Base-by-base conservation (phyloP, 495 filamentous ascomycete species). In the Podospora pseudoanserina region DNA sequence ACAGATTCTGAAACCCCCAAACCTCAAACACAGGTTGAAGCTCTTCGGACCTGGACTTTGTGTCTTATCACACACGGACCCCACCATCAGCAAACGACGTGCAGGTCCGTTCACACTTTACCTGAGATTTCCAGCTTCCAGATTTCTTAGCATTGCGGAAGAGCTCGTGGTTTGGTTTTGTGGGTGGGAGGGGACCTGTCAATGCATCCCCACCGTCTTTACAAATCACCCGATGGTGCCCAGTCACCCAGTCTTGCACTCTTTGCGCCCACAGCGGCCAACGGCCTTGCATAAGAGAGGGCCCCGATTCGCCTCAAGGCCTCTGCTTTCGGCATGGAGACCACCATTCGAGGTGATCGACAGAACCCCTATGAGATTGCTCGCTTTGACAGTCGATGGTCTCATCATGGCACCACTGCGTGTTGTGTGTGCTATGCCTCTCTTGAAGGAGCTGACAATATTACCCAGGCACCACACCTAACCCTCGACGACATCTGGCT, bases 1-100 rank as follows among this genome's bases (percentile, higher is more conserved):
- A 26, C n/a, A 49, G 57, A 49, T 39, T 67, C 60, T 67, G 69
- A 71, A 68, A 71, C 69, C 69, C 69, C 69, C 69, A 71, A 71
- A 53, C 13, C 63, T 65, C 57, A 67, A 58, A 67, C 30, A 28
- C 64, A 18, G 39, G 39, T 18, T 49, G 9, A 49, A 49, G 39
- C 39, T 49, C 39, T 49, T 49, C 2, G 39, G 39, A 49, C 39
- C 39, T 16, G 39, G 39, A 49, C 39, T 26, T 54, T 65, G 20
- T 39, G 55, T 55, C 19, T 28, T 53, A 16, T n/a, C 20, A 44
- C 32, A 57, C 26, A 44, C 13, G 20, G 28, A 70, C 68, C 70
- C 70, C 73, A 71, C 73, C 73, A 69, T n/a, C 32, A 34, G 39
- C 39, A 49, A 19, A 62, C 56, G 19, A 64, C 18, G 59, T 68